Evolutionary conservation across 257 asterid genomes (phyloP), one percentile per base, ranked within the genome.

Genomic region (Scutellaria galericulata): DNA sequence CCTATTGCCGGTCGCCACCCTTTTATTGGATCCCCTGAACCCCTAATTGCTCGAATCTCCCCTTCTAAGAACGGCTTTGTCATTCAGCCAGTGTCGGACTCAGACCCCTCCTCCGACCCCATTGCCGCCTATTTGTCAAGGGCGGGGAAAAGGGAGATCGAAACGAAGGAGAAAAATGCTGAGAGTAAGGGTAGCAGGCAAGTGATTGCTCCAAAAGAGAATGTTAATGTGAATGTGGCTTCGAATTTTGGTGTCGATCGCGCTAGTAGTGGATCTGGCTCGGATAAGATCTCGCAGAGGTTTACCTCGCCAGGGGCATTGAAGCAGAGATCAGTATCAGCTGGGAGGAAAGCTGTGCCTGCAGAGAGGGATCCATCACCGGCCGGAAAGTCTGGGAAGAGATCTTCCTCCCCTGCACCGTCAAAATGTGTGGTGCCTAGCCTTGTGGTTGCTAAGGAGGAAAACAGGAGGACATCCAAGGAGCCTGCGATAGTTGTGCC

Each of bases 401-500:
- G 99, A 40, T 87, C 98, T 7, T 76, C 90, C 0, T 95, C 99
- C 0, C 99, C 99, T 3, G 98, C 72, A 11, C 98, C 99, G 0
- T 88, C 98, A 0, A 95, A 95, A 64, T 86, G 94, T 54, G 90
- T 83, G 46, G 99, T 95, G 53, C 99, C 99, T 1, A 92, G 99
- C 68, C 82, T 95, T 22, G 85, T 74, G 31, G 82, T 86, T 13
- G 98, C 99, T 0, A 92, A 90, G 75, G 99, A 92, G 73, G 99
- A 95, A 72, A 92, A 85, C 14, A 54, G 97, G 74, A 84, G 87
- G 83, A 77, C 79, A 1, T 79, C 98, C 0, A 92, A 64, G 67
- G 99, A 95, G 72, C 85, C 97, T 5, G 89, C 98, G 0, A 95
- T 95, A 9, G 70, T 95, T 27, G 99, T 95, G 47, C 99, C 99